phyloP scores from a whole-genome alignment of 2,329 filamentous ascomycete genomes.

The Epichloe glyceriae region DNA sequence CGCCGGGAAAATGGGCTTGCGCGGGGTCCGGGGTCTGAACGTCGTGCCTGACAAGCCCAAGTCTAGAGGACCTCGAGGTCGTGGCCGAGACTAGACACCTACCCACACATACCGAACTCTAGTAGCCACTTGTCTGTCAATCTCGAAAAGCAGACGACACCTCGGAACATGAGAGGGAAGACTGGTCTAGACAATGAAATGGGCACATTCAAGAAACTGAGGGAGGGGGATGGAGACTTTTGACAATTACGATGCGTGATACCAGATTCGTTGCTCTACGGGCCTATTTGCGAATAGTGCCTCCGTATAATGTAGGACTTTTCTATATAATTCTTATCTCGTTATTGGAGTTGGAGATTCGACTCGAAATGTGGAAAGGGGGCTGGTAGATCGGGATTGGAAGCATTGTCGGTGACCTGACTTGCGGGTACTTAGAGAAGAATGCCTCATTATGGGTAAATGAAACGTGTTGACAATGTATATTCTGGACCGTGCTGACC shows the following conservation, averaged over 20 bases:
- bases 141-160: too few relatives aligned
- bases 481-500: too few relatives aligned
- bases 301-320: background rate
- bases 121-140: too few relatives aligned
- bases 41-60: constrained; percentile 30
- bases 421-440: too few relatives aligned
- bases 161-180: too few relatives aligned
- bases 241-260: background rate
- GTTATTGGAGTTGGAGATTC: background rate
- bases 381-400: background rate
- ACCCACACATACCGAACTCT: too few relatives aligned
- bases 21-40: constrained; percentile 35
- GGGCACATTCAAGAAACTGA: too few relatives aligned
- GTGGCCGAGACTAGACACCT: background rate
- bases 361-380: background rate
- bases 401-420: background rate
- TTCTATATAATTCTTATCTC: background rate
- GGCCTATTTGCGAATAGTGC: too few relatives aligned
- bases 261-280: background rate
- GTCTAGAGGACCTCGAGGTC: background rate
- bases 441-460: too few relatives aligned
- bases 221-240: too few relatives aligned
- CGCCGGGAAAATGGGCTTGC: constrained; percentile 45
- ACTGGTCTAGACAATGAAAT: too few relatives aligned
- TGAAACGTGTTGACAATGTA: too few relatives aligned